Evolutionary conservation across 1,284 basidiomycete species (phyloP).

Genomic region (Schizopora paradoxa): DNA sequence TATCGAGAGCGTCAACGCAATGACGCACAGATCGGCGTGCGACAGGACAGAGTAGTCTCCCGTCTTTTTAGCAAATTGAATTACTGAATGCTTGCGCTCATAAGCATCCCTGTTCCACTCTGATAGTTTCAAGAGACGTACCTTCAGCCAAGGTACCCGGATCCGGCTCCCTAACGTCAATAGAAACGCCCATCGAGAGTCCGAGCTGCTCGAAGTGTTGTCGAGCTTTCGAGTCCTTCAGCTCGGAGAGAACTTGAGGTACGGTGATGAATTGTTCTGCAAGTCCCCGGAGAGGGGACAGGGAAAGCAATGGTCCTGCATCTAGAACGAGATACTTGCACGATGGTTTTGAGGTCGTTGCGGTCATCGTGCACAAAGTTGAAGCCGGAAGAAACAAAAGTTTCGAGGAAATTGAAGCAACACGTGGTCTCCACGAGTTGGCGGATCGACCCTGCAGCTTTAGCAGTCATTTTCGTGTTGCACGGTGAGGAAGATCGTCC

Average conservation of each 20-base stretch:
- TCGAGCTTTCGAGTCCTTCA: conserved; percentile 81
- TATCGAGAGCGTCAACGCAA: conserved; percentile 85
- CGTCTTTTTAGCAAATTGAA: conserved; percentile 90
- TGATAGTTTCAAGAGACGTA: conserved; percentile 33
- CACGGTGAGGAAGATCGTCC: too few relatives aligned
- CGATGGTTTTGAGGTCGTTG: conserved; percentile 30
- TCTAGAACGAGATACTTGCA: conserved; percentile 86
- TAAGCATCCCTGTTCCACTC: background rate
- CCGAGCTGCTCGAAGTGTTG: conserved; percentile 80
- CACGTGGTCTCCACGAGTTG: background rate
- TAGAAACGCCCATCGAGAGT: conserved; percentile 68
- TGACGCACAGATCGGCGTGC: conserved; percentile 83
- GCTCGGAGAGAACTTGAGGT: conserved; percentile 83
- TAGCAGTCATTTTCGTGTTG: background rate
- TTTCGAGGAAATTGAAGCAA: conserved; percentile 1
- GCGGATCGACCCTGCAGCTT: background rate
- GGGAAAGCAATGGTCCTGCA: conserved; percentile 83
- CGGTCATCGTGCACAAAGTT: conserved; percentile 24
- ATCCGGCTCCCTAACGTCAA: conserved; percentile 71
- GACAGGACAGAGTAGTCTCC: conserved; percentile 96
- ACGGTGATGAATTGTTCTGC: conserved; percentile 82
- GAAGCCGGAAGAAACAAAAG: background rate
- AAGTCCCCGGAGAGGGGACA: conserved; percentile 80
- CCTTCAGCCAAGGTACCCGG: conserved; percentile 72
- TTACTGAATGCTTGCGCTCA: conserved; percentile 46